Percentiles rank a stretch among this genome's conserved stretches.
Conservation (phyloP, 106 monocot species). For the Dioscorea dumetorum region DNA sequence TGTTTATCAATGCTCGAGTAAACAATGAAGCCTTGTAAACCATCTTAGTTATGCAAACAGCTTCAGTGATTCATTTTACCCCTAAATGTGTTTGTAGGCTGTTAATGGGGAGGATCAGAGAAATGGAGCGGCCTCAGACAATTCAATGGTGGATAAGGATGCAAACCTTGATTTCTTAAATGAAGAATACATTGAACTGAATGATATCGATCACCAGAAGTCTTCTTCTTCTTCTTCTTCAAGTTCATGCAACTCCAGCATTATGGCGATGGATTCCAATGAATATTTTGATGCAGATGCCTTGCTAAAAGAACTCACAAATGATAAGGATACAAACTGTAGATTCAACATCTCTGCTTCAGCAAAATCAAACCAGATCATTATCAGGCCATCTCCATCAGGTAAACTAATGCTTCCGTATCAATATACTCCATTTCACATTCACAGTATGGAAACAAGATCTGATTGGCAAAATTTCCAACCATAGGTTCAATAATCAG, state of each 20-base stretch:
- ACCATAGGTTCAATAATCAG: too few relatives aligned
- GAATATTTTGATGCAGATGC: conserved; percentile 55
- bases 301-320: conserved; percentile 28
- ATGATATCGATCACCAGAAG: conserved; percentile 31
- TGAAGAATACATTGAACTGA: conserved; percentile 51
- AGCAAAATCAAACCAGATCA: conserved; percentile 12
- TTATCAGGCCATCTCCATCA: conserved; percentile 16
- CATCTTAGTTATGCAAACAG: not conserved
- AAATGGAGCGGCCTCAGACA: too few relatives aligned
- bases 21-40: not conserved
- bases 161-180: conserved; percentile 15
- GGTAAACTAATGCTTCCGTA: conserved; percentile 5
- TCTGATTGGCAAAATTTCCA: not conserved
- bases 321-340: conserved; percentile 7
- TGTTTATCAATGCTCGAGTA: not conserved
- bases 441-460: not conserved
- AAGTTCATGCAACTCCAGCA: conserved; percentile 46
- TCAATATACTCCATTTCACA: not conserved
- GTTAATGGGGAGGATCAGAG: not conserved
- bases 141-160: conserved; percentile 12
- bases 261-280: conserved; percentile 26
- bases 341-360: conserved; percentile 11
- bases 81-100: not conserved
- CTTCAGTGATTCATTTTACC: not conserved
- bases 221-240: conserved; percentile 21